phyloP scores from a whole-genome alignment of 345 rosid genomes.

The Chamaenerion angustifolium region DNA sequence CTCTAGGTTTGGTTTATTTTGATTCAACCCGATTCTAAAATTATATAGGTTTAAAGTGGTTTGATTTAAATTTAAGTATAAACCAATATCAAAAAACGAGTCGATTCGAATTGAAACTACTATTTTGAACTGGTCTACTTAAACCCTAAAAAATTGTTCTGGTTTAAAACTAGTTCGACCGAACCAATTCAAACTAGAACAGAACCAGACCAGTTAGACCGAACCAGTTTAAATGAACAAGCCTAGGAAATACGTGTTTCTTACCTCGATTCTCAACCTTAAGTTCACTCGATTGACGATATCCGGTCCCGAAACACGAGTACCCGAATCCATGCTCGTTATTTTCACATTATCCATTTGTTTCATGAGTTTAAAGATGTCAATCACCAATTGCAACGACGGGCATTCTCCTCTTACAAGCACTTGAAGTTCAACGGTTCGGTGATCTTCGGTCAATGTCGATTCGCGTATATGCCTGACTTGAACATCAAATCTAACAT shows the following conservation, averaged over 20 bases:
- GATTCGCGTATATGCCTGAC: conserved; percentile 21
- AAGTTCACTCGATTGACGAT: conserved; percentile 23
- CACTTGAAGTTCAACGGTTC: conserved; percentile 36
- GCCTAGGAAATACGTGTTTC: neutral
- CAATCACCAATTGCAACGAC: conserved; percentile 24
- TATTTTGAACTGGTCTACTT: no score
- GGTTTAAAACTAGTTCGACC: no score
- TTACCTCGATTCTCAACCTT: conserved; percentile 52
- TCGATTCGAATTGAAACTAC: no score
- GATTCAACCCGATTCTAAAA: no score
- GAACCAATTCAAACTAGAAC: no score
- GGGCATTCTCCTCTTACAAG: conserved; percentile 27
- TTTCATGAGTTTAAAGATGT: conserved; percentile 52
- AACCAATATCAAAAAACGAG: no score
- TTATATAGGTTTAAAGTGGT: no score
- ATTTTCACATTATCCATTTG: conserved; percentile 30
- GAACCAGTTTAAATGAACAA: no score
- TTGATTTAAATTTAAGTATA: no score
- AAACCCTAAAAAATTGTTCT: no score
- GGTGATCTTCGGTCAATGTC: conserved; percentile 5
- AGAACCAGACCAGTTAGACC: no score
- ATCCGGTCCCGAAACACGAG: conserved; percentile 12
- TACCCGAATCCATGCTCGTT: conserved; percentile 37
- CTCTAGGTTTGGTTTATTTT: no score
- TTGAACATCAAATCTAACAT: conserved; percentile 24